Conservation (phyloP, 441 rosid genomes). For the Arabidopsis lyrata region DNA sequence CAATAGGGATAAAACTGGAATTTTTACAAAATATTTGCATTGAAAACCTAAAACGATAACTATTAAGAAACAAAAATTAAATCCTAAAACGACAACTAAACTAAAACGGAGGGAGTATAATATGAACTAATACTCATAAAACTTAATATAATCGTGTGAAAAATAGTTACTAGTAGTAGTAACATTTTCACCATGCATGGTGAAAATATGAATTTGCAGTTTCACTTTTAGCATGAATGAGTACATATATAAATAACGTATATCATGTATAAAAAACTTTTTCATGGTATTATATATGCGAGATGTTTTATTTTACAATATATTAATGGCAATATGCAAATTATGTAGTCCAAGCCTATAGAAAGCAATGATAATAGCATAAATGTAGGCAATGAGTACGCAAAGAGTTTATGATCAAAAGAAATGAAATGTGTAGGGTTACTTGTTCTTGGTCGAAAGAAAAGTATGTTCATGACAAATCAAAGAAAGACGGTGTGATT, state of each 20-base stretch:
- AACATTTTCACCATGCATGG: too few species aligned
- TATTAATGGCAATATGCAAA: constrained; percentile 42
- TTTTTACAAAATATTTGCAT: too few species aligned
- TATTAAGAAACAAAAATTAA: too few species aligned
- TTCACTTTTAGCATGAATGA: background rate
- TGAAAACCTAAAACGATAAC: too few species aligned
- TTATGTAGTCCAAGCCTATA: constrained; percentile 43
- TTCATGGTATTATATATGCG: background rate
- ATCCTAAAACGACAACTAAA: too few species aligned
- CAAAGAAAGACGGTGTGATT: constrained; percentile 48
- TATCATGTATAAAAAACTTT: background rate
- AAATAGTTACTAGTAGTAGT: background rate
- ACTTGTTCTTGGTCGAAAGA: constrained; percentile 43
- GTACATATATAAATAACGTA: too few species aligned
- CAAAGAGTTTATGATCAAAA: constrained; percentile 43
- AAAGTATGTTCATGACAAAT: constrained; percentile 38
- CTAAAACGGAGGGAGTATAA: too few species aligned
- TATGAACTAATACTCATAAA: too few species aligned
- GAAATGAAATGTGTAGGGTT: constrained; percentile 55
- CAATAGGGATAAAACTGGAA: too few species aligned
- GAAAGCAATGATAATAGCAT: constrained; percentile 46
- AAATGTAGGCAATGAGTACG: constrained; percentile 51
- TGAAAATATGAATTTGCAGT: background rate
- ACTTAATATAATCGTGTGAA: background rate
- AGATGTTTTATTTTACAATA: constrained; percentile 9